phyloP scores from a whole-genome alignment of 306 rosid genomes.

The Vicia villosa region DNA sequence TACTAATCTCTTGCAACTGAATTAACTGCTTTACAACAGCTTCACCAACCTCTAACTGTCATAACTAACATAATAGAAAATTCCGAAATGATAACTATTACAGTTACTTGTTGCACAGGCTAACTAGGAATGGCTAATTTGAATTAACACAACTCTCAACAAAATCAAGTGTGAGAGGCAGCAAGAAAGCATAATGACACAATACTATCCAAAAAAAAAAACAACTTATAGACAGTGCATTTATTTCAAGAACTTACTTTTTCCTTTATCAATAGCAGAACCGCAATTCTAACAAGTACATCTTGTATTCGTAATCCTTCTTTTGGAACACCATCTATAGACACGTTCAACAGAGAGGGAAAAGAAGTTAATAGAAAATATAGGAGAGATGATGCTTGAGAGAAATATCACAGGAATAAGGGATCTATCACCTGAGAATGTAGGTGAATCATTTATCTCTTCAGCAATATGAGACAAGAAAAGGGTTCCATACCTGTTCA shows the following conservation, averaged over 20 bases:
- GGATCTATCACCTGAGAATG: slow-evolving; percentile 72
- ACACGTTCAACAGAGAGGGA: slow-evolving; percentile 32
- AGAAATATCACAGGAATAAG: slow-evolving; percentile 26
- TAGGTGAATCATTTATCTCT: slow-evolving; percentile 67
- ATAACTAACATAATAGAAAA: no score
- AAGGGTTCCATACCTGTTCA: slow-evolving; percentile 73
- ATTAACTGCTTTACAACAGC: no score
- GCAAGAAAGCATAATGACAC: not conserved
- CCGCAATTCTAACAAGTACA: slow-evolving; percentile 84
- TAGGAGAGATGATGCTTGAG: not conserved
- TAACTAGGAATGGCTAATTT: no score
- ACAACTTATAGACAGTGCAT: not conserved
- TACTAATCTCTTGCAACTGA: no score
- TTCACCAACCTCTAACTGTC: no score
- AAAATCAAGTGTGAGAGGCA: not conserved
- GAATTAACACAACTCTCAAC: no score
- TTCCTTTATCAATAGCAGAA: slow-evolving; percentile 63
- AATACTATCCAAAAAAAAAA: not conserved
- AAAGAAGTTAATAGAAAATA: slow-evolving; percentile 1
- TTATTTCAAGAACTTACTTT: slow-evolving; percentile 62
- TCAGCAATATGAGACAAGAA: slow-evolving; percentile 88
- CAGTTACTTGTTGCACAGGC: no score
- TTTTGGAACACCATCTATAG: slow-evolving; percentile 93
- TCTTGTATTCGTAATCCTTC: slow-evolving; percentile 88
- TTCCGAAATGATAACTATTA: no score